Base-by-base conservation (phyloP, 148 eudicot genomes). In the Arctostaphylos glauca region DNA sequence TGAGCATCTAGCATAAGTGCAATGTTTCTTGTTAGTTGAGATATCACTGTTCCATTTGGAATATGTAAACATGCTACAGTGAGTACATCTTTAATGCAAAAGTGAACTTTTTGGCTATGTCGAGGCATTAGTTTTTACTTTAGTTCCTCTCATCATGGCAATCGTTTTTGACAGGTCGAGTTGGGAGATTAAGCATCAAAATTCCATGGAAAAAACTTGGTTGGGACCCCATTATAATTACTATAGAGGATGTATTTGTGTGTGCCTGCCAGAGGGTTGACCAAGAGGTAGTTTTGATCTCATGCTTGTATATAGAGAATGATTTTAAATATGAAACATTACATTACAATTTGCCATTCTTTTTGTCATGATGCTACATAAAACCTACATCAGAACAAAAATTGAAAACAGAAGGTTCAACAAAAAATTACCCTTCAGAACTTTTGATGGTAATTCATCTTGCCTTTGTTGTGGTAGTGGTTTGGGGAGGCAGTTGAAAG, bases 121-220 rank as follows among this genome's bases (percentile, higher is more conserved):
- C 2, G 19, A 15, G 19, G 46, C 74, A 13, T 43, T 70, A 70
- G 48, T 70, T 70, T 66, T 68, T 68, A 70, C 16, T 9, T 41
- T 70, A 48, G 77, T 4, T 47, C 55, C 38, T 74, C 14, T 74
- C 16, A 21, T 18, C 15, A 48, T 74, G 77, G 38, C 31, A 48
- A 74, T 44, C 67, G 3, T 76, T 84, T 23, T 66, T 84, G 78
- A 41, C 88, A 96, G 99, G 99, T 78, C 92, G 86, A 71, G 94
- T 96, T 84, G 99, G 99, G 80, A 93, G 93, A 90, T 84, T 96
- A 81, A 94, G 99, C 84, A 96, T 96, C 74, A 92, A 87, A 88
- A 94, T 96, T 77, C 98, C 99, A 59, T 96, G 99, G 99, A 94
- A 92, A 88, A 96, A 96, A 86, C 94, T 96, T 81, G 97, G 99